Base-by-base conservation (phyloP, 768 basidiomycete genomes). In the Serendipita sp. region DNA sequence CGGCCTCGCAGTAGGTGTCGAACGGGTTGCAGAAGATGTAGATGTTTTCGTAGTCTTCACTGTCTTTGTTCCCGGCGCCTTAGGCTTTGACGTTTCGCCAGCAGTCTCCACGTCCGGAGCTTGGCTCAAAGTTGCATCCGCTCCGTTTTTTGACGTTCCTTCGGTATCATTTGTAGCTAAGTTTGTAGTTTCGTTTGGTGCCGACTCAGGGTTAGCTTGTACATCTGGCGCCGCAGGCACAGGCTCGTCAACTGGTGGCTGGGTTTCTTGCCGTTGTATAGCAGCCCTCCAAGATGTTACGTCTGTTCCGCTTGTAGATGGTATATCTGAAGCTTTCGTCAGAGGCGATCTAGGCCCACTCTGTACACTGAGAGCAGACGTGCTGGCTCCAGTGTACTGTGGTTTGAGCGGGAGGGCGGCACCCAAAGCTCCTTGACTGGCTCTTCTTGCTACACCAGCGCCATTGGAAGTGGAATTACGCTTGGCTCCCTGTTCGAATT, bases 401-500 rank as follows among this genome's bases (percentile, higher is more conserved):
- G 53, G 53, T 33, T 34, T 17, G 17, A 58, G 24, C 22, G 53
- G 53, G 9, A 24, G 53, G 17, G 24, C 24, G 17, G 53, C 22
- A 33, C 22, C 22, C 9, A 22, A 22, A 24, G 22, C 22, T n/a
- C 53, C 31, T 24, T 22, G 53, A 48, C 45, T 28, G n/a, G 9
- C 7, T n/a, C 45, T 50, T 2, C 45, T 50, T 20, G 45, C n/a
- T n/a, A 50, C 20, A 22, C 43, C 44, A 16, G 62, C 28, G 17
- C 64, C 48, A 30, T 78, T 70, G 48, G 63, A 65, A 9, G 74
- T 67, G 3, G 82, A 73, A 67, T 81, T 79, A 58, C 82, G 81
- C 71, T 88, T 90, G 62, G 78, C 83, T 74, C 88, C 84, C 68
- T 81, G 86, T 72, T 92, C 90, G 67, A 92, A 92, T 64, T 86